Conservation (phyloP, 1,284 basidiomycete species). For the Singerocomus rubriflavus region DNA sequence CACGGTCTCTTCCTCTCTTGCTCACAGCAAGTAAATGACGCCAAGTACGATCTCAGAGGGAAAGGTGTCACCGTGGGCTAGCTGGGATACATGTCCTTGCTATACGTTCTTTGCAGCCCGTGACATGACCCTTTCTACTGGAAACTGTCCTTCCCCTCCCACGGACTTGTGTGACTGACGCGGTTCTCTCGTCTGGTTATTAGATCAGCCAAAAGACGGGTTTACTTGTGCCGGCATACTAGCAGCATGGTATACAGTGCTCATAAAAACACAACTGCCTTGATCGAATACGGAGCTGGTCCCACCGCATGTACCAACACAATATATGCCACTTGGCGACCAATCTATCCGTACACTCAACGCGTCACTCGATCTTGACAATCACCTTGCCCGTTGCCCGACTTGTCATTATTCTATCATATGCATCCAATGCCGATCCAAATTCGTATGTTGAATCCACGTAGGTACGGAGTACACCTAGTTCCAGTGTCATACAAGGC, state of each 20-base stretch:
- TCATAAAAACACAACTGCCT: not conserved
- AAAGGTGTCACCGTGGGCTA: conserved; percentile 70
- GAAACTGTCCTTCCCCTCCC: not conserved
- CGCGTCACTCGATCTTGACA: conserved; percentile 42
- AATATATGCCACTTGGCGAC: not conserved
- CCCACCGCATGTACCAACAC: not conserved
- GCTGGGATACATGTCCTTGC: not conserved
- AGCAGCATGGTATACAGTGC: too few relatives aligned
- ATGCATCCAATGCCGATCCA: conserved; percentile 56
- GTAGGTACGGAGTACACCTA: conserved; percentile 52
- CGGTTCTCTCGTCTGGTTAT: too few relatives aligned
- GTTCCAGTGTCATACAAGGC: not conserved
- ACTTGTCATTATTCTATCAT: conserved; percentile 52
- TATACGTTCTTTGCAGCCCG: not conserved
- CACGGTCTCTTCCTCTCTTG: not conserved
- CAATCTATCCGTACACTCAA: not conserved
- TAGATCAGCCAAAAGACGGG: too few relatives aligned
- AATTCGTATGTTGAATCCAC: conserved; percentile 63
- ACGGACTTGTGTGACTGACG: not conserved
- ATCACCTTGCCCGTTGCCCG: conserved; percentile 65
- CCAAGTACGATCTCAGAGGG: conserved; percentile 66
- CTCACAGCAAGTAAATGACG: conserved; percentile 63
- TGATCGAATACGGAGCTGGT: not conserved
- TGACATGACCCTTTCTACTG: not conserved
- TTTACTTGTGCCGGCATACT: too few relatives aligned